Conservation (phyloP, 1,139 yeast genomes). For the Nakaseomyces sp. region DNA sequence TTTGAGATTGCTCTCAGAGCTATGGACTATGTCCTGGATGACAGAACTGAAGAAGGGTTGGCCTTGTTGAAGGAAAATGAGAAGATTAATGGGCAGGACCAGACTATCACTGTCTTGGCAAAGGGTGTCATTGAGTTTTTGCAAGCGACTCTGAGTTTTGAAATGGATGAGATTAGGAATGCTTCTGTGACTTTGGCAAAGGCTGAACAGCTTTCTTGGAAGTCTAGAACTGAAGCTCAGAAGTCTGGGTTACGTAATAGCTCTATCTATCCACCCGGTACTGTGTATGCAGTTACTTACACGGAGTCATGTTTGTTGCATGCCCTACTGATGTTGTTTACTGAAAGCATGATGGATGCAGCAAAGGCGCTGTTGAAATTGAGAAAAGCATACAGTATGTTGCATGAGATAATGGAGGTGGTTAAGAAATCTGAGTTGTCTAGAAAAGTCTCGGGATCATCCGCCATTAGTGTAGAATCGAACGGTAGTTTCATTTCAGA, state of each 20-base stretch:
- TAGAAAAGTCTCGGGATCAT: constrained; percentile 16
- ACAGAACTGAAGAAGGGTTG: constrained; percentile 65
- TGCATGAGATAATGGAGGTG: constrained; percentile 62
- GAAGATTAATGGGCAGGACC: constrained; percentile 33
- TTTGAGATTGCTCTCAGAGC: constrained; percentile 76
- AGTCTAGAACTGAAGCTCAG: constrained; percentile 54
- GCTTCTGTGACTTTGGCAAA: constrained; percentile 68
- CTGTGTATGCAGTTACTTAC: constrained; percentile 82
- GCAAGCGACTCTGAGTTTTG: constrained; percentile 90
- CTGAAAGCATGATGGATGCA: constrained; percentile 65
- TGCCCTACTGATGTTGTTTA: constrained; percentile 59
- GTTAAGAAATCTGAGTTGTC: constrained; percentile 17
- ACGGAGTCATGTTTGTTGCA: constrained; percentile 82
- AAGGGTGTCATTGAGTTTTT: constrained; percentile 80
- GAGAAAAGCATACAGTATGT: constrained; percentile 77
- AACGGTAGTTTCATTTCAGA: constrained; percentile 18
- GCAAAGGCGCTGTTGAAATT: constrained; percentile 82
- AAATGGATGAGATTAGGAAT: constrained; percentile 68
- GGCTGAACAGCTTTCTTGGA: constrained; percentile 63
- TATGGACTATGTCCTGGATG: constrained; percentile 87
- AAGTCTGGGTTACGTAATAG: constrained; percentile 53
- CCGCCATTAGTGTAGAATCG: constrained; percentile 12
- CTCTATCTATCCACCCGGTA: constrained; percentile 79
- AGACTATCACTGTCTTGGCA: constrained; percentile 66
- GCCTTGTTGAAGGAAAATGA: constrained; percentile 43